A percentile compares a stretch with the other conserved stretches of the same genome.
These are phyloP conservation scores for Mollisia scopiformis DNA, from an alignment of 2,329 filamentous ascomycete genomes.

Conservation along the genomic window DNA sequence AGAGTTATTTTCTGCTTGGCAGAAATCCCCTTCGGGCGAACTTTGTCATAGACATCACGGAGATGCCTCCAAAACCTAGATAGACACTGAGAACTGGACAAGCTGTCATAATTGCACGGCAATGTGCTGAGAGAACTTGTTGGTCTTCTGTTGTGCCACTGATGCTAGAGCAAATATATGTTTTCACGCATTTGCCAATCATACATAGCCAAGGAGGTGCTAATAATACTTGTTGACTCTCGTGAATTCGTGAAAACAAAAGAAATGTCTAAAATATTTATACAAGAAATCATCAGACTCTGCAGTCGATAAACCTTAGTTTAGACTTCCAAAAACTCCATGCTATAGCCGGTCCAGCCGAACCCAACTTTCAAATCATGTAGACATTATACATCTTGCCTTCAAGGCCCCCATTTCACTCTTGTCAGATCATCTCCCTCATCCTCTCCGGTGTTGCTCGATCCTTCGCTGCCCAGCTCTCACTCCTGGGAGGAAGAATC, in stretches of 20 bases:
- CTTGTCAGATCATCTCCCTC: not conserved
- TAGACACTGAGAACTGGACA: not conserved
- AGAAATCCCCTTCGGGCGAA: not conserved
- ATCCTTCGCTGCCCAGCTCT: not conserved
- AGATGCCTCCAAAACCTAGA: not conserved
- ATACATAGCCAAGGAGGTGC: not conserved
- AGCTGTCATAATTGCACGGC: not conserved
- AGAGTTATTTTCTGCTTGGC: not conserved
- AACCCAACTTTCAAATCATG: not conserved
- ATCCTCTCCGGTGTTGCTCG: not conserved
- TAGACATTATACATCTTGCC: not conserved
- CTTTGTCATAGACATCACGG: not conserved
- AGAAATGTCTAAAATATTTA: not conserved
- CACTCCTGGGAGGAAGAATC: not conserved
- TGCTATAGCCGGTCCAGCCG: not conserved
- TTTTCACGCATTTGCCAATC: not conserved
- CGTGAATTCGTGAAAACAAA: not conserved
- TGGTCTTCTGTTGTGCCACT: too few species aligned
- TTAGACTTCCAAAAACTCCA: not conserved
- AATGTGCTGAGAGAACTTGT: too few species aligned
- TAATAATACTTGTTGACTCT: not conserved
- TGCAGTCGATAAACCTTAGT: not conserved
- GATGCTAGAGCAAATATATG: not conserved
- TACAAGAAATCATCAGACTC: not conserved
- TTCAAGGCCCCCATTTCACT: not conserved